A percentile compares a stretch with the other conserved stretches of the same genome.
Evolutionary conservation across 2,329 filamentous ascomycete genomes (phyloP).

Genomic region (Neofusicoccum ribis): DNA sequence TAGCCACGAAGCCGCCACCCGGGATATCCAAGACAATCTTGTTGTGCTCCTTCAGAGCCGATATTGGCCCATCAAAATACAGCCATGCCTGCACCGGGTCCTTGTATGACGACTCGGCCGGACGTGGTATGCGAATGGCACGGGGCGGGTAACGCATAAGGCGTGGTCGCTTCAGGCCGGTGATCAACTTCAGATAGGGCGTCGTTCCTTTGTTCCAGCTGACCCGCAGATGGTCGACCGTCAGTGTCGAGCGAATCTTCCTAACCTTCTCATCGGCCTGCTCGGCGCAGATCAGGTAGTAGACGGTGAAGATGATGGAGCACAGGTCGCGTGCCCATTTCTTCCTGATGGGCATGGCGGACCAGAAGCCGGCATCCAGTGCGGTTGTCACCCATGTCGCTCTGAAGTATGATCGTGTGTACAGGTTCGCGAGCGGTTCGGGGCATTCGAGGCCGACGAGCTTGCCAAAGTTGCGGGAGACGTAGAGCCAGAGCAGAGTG

Average conservation of each 20-base stretch:
- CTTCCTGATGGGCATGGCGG: slow-evolving; percentile 84
- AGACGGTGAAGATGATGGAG: slow-evolving; percentile 80
- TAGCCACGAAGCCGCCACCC: slow-evolving; percentile 93
- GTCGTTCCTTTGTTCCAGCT: slow-evolving; percentile 95
- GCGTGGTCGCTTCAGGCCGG: slow-evolving; percentile 71
- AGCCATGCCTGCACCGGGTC: slow-evolving; percentile 86
- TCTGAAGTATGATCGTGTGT: slow-evolving; percentile 87
- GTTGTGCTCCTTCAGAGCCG: slow-evolving; percentile 72
- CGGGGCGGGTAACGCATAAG: slow-evolving; percentile 80
- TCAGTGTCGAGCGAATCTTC: slow-evolving; percentile 82
- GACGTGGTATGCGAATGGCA: slow-evolving; percentile 80
- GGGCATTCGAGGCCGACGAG: slow-evolving; percentile 87
- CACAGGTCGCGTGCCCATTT: slow-evolving; percentile 81
- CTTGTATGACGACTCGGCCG: slow-evolving; percentile 74
- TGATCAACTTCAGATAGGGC: slow-evolving; percentile 76
- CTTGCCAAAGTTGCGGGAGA: slow-evolving; percentile 89
- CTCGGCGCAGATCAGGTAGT: slow-evolving; percentile 91
- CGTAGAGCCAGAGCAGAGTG: slow-evolving; percentile 88
- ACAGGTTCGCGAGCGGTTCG: slow-evolving; percentile 91
- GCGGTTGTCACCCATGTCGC: slow-evolving; percentile 97
- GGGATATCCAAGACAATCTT: slow-evolving; percentile 86
- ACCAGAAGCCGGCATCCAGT: slow-evolving; percentile 96
- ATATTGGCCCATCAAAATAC: slow-evolving; percentile 87
- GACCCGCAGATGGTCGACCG: slow-evolving; percentile 85
- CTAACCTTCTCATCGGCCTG: slow-evolving; percentile 95